Base-by-base conservation (phyloP, 148 eudicot species). In the Camellia lanceoleosa region DNA sequence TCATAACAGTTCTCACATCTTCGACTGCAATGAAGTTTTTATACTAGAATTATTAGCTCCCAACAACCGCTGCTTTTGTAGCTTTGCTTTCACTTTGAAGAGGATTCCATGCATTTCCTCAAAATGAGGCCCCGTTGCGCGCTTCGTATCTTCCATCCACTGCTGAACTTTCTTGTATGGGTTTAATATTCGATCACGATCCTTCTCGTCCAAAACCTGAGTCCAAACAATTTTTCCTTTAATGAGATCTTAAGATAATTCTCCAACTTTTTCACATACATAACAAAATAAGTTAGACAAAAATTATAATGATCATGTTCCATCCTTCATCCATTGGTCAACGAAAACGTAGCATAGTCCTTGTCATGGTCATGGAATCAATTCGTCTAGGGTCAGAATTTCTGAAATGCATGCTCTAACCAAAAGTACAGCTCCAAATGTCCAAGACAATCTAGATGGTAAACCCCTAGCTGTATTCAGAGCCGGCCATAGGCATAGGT, bases 61-160 rank as follows among this genome's bases (percentile, higher is more conserved):
- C 75, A 59, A 69, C 62, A 58, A 65, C 38, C 46, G 78, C 74
- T 70, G 89, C 82, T 89, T 72, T 82, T 87, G 83, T 14, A 90
- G 77, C 58, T 68, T 86, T 78, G 71, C 89, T 83, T 86, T 90
- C 66, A 82, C 84, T 81, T 70, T 82, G 77, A 80, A 89, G 44
- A 96, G 86, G 55, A 90, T 41, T 5, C 41, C 80, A 75, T 94
- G 94, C 20, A 92, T 84, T 62, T 93, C 95, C 42, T 94, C 97
- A 71, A 94, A 96, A 88, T 96, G 87, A 74, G 97, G 97, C 67
- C 62, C 84, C 30, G 94, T 90, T 60, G 94, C 91, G 58, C 76
- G 80, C 86, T 87, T 93, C 3, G 91, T 89, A 44, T 88, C 91
- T 83, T 93, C 92, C 23, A 96, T 80, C 99, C 98, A 96, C 83